Conservation (phyloP, 202 grass and related monocot genomes). For the Hordeum pubiflorum region DNA sequence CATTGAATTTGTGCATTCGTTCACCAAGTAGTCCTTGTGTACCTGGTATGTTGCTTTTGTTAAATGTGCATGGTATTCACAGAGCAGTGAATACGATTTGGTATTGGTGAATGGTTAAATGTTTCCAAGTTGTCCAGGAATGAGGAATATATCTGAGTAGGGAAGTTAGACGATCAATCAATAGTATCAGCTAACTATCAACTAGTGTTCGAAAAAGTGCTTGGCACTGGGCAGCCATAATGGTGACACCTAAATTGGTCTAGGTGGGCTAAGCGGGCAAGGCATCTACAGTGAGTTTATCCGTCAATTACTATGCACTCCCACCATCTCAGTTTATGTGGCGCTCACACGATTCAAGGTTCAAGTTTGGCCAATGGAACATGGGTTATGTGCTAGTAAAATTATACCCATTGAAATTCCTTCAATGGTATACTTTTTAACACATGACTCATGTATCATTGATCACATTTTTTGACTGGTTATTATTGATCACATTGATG, state of each 20-base stretch:
- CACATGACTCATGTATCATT: not conserved
- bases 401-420: not conserved
- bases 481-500: not conserved
- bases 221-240: too few relatives aligned
- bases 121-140: not conserved
- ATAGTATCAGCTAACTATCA: not conserved
- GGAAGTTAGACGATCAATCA: not conserved
- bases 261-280: not conserved
- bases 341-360: not conserved
- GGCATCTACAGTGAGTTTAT: not conserved
- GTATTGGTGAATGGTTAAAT: not conserved
- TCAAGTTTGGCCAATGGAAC: not conserved
- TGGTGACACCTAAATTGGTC: not conserved
- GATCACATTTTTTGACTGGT: not conserved
- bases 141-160: not conserved
- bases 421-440: not conserved
- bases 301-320: not conserved
- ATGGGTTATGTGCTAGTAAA: not conserved
- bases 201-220: not conserved
- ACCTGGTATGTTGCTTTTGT: not conserved
- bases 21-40: not conserved
- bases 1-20: not conserved
- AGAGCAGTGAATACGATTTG: not conserved
- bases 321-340: not conserved
- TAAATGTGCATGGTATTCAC: not conserved